Percentiles rank a stretch among this genome's conserved stretches.
These are phyloP conservation scores for Phoma sp. DNA, from an alignment of 2,329 filamentous ascomycete species.

Conservation along the genomic window DNA sequence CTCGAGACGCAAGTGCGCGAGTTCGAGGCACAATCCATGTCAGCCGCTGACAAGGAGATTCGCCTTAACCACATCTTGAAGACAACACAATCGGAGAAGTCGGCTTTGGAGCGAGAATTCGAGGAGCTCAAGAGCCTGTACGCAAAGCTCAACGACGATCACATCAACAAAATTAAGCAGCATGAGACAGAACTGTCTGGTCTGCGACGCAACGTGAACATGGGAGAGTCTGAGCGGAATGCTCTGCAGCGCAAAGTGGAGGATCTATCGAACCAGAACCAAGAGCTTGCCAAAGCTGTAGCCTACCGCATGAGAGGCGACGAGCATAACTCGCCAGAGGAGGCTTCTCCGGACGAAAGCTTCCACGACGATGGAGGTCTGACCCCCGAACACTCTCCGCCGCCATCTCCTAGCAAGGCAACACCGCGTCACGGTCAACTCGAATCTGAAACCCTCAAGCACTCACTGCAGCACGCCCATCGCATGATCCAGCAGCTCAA, in stretches of 20 bases:
- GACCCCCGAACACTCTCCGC: constrained; percentile 89
- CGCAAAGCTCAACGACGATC: constrained; percentile 80
- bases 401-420: constrained; percentile 86
- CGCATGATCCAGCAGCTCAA: constrained; percentile 96
- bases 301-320: constrained; percentile 72
- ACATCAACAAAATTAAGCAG: constrained; percentile 75
- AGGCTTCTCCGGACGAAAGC: constrained; percentile 48
- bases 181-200: constrained; percentile 88
- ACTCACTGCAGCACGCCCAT: constrained; percentile 91
- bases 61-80: constrained; percentile 77
- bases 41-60: constrained; percentile 81
- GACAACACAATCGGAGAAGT: constrained; percentile 75
- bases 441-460: constrained; percentile 95
- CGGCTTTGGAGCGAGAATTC: constrained; percentile 78
- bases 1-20: constrained; percentile 93
- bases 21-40: constrained; percentile 72
- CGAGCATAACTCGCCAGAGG: constrained; percentile 66
- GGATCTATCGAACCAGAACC: constrained; percentile 85
- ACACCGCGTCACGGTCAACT: constrained; percentile 89
- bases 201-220: constrained; percentile 78
- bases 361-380: constrained; percentile 63
- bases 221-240: constrained; percentile 79
- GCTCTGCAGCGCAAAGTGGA: constrained; percentile 84
- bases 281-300: constrained; percentile 85
- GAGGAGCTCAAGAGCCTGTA: constrained; percentile 86